Evolutionary conservation across 768 basidiomycete genomes (phyloP).

Genomic region (Neoboletus subvelutipes): DNA sequence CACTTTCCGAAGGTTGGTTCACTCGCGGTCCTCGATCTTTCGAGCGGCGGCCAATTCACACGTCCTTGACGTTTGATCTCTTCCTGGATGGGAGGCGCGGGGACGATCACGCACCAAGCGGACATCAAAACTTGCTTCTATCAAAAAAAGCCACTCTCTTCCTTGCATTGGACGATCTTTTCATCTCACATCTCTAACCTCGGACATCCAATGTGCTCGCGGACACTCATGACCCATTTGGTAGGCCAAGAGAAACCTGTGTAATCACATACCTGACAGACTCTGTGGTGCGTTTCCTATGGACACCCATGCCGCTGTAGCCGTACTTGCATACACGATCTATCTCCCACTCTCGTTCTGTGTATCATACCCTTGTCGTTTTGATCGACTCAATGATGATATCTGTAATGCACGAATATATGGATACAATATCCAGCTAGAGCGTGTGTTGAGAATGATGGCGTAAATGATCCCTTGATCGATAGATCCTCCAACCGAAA

Average conservation of each 20-base stretch:
- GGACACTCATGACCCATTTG: slow-evolving; percentile 21
- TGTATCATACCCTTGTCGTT: slow-evolving; percentile 30
- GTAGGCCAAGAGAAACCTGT: background rate
- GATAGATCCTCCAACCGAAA: too few species aligned
- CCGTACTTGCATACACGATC: slow-evolving; percentile 21
- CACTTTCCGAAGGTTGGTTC: slow-evolving; percentile 43
- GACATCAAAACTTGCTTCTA: slow-evolving; percentile 27
- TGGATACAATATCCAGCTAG: background rate
- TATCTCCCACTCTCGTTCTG: slow-evolving; percentile 35
- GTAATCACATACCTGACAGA: slow-evolving; percentile 5
- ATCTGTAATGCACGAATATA: slow-evolving; percentile 7
- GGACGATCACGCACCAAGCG: slow-evolving; percentile 15
- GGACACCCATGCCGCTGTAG: slow-evolving; percentile 29
- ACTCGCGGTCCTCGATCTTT: slow-evolving; percentile 46
- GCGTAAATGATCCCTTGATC: background rate
- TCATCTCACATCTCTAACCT: slow-evolving; percentile 31
- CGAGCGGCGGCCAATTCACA: slow-evolving; percentile 30
- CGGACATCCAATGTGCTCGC: slow-evolving; percentile 16
- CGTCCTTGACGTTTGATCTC: slow-evolving; percentile 28
- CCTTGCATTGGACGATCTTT: slow-evolving; percentile 19
- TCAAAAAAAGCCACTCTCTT: slow-evolving; percentile 18
- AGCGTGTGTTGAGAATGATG: background rate
- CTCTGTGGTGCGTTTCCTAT: slow-evolving; percentile 21
- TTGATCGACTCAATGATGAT: slow-evolving; percentile 21
- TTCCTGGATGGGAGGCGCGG: slow-evolving; percentile 1